Percentiles rank a stretch among this genome's conserved stretches.
Conservation (phyloP, 352 stramenopile genomes). For the Plasmopara viticola region DNA sequence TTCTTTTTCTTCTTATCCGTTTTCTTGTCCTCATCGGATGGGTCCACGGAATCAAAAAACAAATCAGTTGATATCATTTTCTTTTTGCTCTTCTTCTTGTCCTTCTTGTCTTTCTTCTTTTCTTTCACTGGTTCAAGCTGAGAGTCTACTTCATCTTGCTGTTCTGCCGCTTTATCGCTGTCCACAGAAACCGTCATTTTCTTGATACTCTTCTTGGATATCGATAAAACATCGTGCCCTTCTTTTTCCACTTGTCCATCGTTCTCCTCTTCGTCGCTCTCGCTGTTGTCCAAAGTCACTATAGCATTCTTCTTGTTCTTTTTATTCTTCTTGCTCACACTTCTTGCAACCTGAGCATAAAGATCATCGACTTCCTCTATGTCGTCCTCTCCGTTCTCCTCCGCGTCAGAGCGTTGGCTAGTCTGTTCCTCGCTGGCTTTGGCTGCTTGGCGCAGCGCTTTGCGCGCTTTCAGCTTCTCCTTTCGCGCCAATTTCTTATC, state of each 20-base stretch:
- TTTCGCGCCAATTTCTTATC: conserved; percentile 80
- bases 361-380: conserved; percentile 18
- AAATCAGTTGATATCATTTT: conserved; percentile 70
- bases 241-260: conserved; percentile 29
- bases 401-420: conserved; percentile 18
- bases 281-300: conserved; percentile 33
- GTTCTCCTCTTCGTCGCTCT: conserved; percentile 34
- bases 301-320: conserved; percentile 72
- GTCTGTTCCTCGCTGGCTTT: conserved; percentile 41
- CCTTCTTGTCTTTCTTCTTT: conserved; percentile 54
- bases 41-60: conserved; percentile 63
- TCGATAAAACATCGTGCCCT: conserved; percentile 32
- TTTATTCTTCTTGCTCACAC: conserved; percentile 68
- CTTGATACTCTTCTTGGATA: conserved; percentile 43
- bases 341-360: conserved; percentile 51
- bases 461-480: conserved; percentile 66
- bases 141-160: conserved; percentile 27
- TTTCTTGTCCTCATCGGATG: conserved; percentile 35
- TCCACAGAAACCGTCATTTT: conserved; percentile 30
- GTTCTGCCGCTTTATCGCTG: conserved; percentile 31
- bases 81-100: conserved; percentile 86
- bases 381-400: conserved; percentile 26
- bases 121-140: conserved; percentile 22
- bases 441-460: conserved; percentile 37
- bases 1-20: conserved; percentile 69